Conservation (phyloP, 2,329 filamentous ascomycete species). For the Neopestalotiopsis clavispora region DNA sequence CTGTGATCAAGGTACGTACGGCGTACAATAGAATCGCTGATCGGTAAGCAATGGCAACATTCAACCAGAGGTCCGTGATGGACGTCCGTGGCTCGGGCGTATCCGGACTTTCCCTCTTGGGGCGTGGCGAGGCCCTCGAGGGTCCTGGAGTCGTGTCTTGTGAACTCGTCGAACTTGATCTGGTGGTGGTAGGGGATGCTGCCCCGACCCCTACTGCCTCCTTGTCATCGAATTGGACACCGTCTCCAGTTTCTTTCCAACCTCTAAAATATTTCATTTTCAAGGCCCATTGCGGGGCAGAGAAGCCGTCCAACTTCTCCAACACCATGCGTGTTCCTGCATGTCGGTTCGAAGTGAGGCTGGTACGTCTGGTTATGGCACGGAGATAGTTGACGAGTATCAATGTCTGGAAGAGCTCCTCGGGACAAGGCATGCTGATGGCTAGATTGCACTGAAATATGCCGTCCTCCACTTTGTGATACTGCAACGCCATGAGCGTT, state of each 20-base stretch:
- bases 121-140: background rate
- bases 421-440: conserved; percentile 22
- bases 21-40: conserved; percentile 22
- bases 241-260: conserved; percentile 22
- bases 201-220: background rate
- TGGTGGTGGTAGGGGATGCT: background rate
- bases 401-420: conserved; percentile 22
- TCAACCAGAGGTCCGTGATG: conserved; percentile 21
- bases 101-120: background rate
- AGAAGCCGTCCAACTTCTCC: conserved; percentile 20
- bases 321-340: conserved; percentile 22
- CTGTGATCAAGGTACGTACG: conserved; percentile 21
- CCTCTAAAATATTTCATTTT: conserved; percentile 22
- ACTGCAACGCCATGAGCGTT: conserved; percentile 21
- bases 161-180: background rate
- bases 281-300: conserved; percentile 20
- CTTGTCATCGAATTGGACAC: conserved; percentile 21
- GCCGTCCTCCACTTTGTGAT: conserved; percentile 20
- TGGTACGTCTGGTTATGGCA: conserved; percentile 18
- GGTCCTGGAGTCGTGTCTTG: background rate
- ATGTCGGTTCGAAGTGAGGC: conserved; percentile 16
- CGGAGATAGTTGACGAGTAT: conserved; percentile 24
- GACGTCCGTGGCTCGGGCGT: background rate
- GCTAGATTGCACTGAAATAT: conserved; percentile 24
- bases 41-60: conserved; percentile 21